These are phyloP conservation scores for Malassezia arunalokei DNA, from an alignment of 1,284 basidiomycete genomes.

Conservation along the genomic window DNA sequence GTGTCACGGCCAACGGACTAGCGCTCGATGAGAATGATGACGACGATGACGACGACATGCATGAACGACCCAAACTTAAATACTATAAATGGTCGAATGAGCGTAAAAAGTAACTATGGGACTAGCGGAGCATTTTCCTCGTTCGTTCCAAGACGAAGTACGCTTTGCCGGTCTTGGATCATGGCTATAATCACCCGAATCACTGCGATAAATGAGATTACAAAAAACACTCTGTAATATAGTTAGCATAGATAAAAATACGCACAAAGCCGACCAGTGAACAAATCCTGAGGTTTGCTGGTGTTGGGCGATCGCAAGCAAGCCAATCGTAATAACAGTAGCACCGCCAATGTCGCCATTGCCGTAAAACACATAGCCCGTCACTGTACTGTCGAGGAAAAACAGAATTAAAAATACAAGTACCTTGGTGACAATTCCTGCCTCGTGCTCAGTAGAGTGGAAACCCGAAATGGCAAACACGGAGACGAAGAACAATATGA, in stretches of 20 bases:
- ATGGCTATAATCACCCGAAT: conserved; percentile 57
- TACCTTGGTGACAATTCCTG: conserved; percentile 80
- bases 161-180: conserved; percentile 50
- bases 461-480: conserved; percentile 83
- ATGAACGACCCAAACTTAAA: conserved; percentile 1
- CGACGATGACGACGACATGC: background rate
- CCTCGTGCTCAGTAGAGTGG: conserved; percentile 56
- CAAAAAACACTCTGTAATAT: conserved; percentile 56
- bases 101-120: conserved; percentile 13
- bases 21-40: conserved; percentile 2
- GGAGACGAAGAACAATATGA: conserved; percentile 73
- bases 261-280: conserved; percentile 66
- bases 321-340: conserved; percentile 69
- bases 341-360: conserved; percentile 84
- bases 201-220: conserved; percentile 72
- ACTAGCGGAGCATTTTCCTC: conserved; percentile 70
- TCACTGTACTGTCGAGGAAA: conserved; percentile 84
- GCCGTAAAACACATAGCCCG: conserved; percentile 66
- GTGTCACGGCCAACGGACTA: conserved; percentile 5
- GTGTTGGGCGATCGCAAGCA: conserved; percentile 49
- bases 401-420: conserved; percentile 83
- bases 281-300: conserved; percentile 56
- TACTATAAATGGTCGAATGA: conserved; percentile 18
- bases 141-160: conserved; percentile 48
- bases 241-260: conserved; percentile 38